Base-by-base conservation (phyloP, 2,329 filamentous ascomycete genomes). In the Penicillium sp. region DNA sequence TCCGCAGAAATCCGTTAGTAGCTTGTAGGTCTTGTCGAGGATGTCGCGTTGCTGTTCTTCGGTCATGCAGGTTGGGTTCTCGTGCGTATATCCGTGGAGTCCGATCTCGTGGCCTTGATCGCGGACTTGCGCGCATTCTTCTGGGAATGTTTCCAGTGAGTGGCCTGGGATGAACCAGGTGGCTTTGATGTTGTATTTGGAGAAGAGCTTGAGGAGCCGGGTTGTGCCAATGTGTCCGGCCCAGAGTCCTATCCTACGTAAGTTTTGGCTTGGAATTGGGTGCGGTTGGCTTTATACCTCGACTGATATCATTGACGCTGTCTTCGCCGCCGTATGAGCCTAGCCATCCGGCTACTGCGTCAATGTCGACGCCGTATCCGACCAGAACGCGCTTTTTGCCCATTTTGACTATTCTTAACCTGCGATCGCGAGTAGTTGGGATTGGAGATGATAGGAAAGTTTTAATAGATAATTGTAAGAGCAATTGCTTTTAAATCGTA, bases 271-370 rank as follows among this genome's bases (percentile, higher is more conserved):
- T 19, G 16, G 1, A 4, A 3, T 8, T 39, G 49, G 25, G 11
- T 19, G 9, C 11, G 19, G 13, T 5, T 25, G 16, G 9, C 27
- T 26, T 4, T 16, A 11, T 39, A 84, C 87, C 88, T 80, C 88
- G 80, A 68, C 84, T 88, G 61, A 92, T 91, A 64, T 92, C 89
- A 67, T 82, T 89, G 1, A 84, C 85, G 8, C 83, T 88, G 68
- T 92, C 88, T 71, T 91, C 83, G 37, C 89, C 88, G 16, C 87
- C 87, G 66, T 92, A 92, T 0, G 85, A 89, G 0, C 89, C 89
- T 0, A 92, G 78, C 89, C 89, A 92, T 9, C 89, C 88, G 1
- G 88, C 85, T 1, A 91, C 87, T n/a, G 88, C 88, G 62, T 92
- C 88, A 26, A 92, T 87, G 60, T 92, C 89, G 25, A 91, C 86